Evolutionary conservation across 1,284 basidiomycete species (phyloP).

Genomic region (Naganishia sp.): DNA sequence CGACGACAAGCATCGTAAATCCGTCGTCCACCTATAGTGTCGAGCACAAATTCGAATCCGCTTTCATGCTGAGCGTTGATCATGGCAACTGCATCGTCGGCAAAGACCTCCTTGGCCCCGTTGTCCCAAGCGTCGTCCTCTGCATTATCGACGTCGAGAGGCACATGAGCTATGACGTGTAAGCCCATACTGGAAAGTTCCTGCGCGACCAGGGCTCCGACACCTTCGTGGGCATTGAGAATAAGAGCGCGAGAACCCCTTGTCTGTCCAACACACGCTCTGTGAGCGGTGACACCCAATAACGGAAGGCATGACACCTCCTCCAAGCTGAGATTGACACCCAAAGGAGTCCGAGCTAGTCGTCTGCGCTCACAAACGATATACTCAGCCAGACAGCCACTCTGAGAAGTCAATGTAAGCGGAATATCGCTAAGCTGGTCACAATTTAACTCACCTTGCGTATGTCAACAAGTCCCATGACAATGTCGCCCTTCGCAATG

Average conservation of each 20-base stretch:
- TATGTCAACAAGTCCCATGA: slow-evolving; percentile 72
- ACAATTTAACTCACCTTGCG: slow-evolving; percentile 63
- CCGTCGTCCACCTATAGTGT: slow-evolving; percentile 73
- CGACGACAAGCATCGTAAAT: slow-evolving; percentile 70
- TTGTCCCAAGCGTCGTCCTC: slow-evolving; percentile 42
- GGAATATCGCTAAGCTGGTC: neutral
- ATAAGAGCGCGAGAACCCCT: slow-evolving; percentile 62
- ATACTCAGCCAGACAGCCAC: slow-evolving; percentile 79
- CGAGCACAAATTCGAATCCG: slow-evolving; percentile 72
- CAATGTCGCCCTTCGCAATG: slow-evolving; percentile 74
- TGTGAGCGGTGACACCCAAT: slow-evolving; percentile 71
- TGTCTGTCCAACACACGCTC: slow-evolving; percentile 60
- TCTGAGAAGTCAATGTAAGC: slow-evolving; percentile 56
- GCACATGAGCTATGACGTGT: slow-evolving; percentile 48
- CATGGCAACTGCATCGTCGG: slow-evolving; percentile 45
- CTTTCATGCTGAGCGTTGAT: slow-evolving; percentile 47
- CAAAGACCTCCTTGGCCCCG: slow-evolving; percentile 50
- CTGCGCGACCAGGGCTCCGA: slow-evolving; percentile 72
- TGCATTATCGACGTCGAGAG: slow-evolving; percentile 35
- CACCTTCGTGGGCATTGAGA: slow-evolving; percentile 71
- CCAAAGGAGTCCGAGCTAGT: slow-evolving; percentile 65
- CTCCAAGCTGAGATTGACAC: slow-evolving; percentile 61
- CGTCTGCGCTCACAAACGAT: slow-evolving; percentile 74
- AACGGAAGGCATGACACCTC: slow-evolving; percentile 76
- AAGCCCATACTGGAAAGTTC: slow-evolving; percentile 60